phyloP scores from a whole-genome alignment of 495 filamentous ascomycete species.

The Aspergillus homomorphus region DNA sequence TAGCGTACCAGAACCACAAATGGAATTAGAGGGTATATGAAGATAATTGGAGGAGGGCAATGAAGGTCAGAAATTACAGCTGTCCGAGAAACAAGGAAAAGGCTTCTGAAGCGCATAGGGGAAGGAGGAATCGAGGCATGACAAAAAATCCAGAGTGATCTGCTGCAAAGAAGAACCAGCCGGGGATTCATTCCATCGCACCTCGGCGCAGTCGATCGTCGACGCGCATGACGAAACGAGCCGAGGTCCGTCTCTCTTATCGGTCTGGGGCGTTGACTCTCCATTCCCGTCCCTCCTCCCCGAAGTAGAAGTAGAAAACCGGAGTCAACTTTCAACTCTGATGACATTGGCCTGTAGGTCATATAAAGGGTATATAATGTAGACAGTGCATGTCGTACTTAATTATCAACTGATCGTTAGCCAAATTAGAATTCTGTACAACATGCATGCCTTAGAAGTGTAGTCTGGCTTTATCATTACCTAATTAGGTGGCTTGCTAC shows the following conservation, averaged over 20 bases:
- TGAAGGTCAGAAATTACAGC: background rate
- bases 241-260: slow-evolving; percentile 34
- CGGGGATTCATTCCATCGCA: slow-evolving; percentile 14
- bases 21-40: background rate
- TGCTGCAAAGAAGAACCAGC: slow-evolving; percentile 1
- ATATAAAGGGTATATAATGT: background rate
- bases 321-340: background rate
- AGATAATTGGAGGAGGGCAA: background rate
- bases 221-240: slow-evolving; percentile 29
- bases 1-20: background rate
- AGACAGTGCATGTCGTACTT: too few relatives aligned
- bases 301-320: slow-evolving; percentile 11
- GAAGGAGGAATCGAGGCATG: slow-evolving; percentile 3
- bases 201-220: slow-evolving; percentile 32
- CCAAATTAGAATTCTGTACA: background rate
- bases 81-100: background rate
- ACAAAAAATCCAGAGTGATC: slow-evolving; percentile 10
- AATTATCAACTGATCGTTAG: too few relatives aligned
- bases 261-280: slow-evolving; percentile 11
- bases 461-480: slow-evolving; percentile 1
- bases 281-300: slow-evolving; percentile 17
- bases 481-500: background rate
- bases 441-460: background rate
- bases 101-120: background rate
- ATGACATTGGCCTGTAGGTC: background rate